These are phyloP conservation scores for Aspergillus ellipticus DNA, from an alignment of 495 filamentous ascomycete species.

Conservation along the genomic window DNA sequence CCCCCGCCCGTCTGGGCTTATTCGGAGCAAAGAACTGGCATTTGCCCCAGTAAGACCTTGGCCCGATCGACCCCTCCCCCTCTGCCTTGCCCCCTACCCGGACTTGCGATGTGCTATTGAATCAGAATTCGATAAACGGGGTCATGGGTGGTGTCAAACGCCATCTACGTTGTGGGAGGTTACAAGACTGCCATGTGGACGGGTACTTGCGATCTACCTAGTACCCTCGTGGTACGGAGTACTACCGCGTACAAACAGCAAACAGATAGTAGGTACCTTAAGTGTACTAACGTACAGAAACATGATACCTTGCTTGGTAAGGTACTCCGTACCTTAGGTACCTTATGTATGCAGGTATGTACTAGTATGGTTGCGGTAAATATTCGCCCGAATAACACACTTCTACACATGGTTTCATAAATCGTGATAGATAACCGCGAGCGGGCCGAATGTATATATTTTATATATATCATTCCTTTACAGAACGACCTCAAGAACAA, in stretches of 20 bases:
- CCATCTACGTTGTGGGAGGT: conserved; percentile 11
- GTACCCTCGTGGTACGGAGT: conserved; percentile 21
- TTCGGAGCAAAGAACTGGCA: not conserved
- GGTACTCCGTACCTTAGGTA: too few species aligned
- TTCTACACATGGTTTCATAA: too few species aligned
- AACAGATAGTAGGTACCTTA: not conserved
- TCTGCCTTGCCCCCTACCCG: not conserved
- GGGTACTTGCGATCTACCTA: conserved; percentile 19
- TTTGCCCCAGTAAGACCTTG: not conserved
- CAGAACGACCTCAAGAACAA: too few species aligned
- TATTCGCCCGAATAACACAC: too few species aligned
- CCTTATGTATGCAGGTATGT: not conserved
- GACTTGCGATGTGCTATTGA: not conserved
- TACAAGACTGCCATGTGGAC: conserved; percentile 24
- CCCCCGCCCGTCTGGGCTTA: not conserved
- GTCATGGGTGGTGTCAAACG: conserved; percentile 5
- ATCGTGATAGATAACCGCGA: too few species aligned
- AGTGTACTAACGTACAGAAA: not conserved
- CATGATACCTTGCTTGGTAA: not conserved
- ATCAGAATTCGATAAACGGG: not conserved
- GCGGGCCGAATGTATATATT: too few species aligned
- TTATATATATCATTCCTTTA: too few species aligned
- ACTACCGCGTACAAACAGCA: conserved; percentile 1
- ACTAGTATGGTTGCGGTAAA: not conserved
- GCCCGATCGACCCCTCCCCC: not conserved